Evolutionary conservation across 345 rosid genomes (phyloP), one percentile per base, ranked within the genome.

Genomic region (Eutrema yunnanense): DNA sequence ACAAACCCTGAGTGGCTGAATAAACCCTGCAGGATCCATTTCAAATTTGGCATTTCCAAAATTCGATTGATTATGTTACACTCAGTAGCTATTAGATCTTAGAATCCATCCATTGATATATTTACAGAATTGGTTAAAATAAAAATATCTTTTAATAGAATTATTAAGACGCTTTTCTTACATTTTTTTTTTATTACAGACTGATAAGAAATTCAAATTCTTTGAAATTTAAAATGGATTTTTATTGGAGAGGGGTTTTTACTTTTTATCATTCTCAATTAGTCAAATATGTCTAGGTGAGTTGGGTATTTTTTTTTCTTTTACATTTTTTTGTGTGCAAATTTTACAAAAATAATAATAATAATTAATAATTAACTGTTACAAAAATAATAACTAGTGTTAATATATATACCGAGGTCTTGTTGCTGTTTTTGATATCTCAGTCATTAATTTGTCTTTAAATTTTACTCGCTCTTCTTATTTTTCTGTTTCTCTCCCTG

Each of bases 401-500:
- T 16, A 16, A 16, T 19, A 19, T 19, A 19, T 16, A 47, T 50
- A 29, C 42, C 27, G 9, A 38, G 51, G 27, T 30, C 6, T 38
- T 57, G 14, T 38, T 56, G 57, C 30, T 38, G 58, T 73, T 57
- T 50, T 19, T 73, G 30, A 66, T 16, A 48, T 66, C 55, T 37
- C 6, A 43, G 30, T 22, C 47, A 40, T 41, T 73, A 6, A 29
- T 16, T 57, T 48, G 9, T 50, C 6, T 71, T 48, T 46, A 38
- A n/a, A 5, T 48, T 47, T 33, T 19, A 32, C 48, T 41, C 33
- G 5, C 34, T 32, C 36, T 33, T 77, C 60, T 43, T 59, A 11
- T 55, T 63, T 54, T 65, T 46, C 41, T 81, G 3, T 55, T 73
- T 50, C 66, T 73, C 81, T 77, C 59, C 30, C 55, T 74, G 41